Conservation (phyloP, 192 early-diverging fungal species). For the Backusella psychrophila region DNA sequence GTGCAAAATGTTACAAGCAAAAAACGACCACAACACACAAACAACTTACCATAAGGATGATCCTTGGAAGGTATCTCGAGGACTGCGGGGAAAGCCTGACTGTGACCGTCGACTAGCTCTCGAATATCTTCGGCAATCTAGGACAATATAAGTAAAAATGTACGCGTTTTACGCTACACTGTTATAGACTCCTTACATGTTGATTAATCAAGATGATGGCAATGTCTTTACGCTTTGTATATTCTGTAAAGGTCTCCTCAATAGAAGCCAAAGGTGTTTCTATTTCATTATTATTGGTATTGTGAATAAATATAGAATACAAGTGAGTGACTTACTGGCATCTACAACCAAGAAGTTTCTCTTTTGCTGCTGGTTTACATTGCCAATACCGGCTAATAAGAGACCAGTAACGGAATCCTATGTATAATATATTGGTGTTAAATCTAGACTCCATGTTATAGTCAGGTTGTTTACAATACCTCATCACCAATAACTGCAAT, state of each 20-base stretch:
- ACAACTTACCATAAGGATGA: conserved; percentile 84
- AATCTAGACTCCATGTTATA: neutral
- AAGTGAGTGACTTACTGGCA: conserved; percentile 61
- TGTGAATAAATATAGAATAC: neutral
- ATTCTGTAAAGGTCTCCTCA: conserved; percentile 82
- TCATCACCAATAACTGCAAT: conserved; percentile 70
- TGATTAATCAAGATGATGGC: conserved; percentile 98
- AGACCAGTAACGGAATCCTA: conserved; percentile 93
- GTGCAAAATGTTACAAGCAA: neutral
- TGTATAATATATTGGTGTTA: neutral
- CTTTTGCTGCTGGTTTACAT: conserved; percentile 89
- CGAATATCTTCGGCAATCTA: conserved; percentile 94
- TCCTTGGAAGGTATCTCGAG: conserved; percentile 99
- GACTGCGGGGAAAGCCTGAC: conserved; percentile 93
- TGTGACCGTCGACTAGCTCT: conserved; percentile 84
- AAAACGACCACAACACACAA: too few relatives aligned
- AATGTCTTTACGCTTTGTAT: conserved; percentile 93
- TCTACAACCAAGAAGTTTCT: conserved; percentile 97
- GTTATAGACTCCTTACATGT: conserved; percentile 55
- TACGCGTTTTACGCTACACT: neutral
- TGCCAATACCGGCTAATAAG: conserved; percentile 95
- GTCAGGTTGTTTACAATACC: conserved; percentile 22
- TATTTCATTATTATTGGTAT: conserved; percentile 15
- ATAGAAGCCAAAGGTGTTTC: conserved; percentile 72
- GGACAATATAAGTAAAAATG: neutral